phyloP scores from a whole-genome alignment of 2,329 filamentous ascomycete genomes.

The Penicillium digitatum region DNA sequence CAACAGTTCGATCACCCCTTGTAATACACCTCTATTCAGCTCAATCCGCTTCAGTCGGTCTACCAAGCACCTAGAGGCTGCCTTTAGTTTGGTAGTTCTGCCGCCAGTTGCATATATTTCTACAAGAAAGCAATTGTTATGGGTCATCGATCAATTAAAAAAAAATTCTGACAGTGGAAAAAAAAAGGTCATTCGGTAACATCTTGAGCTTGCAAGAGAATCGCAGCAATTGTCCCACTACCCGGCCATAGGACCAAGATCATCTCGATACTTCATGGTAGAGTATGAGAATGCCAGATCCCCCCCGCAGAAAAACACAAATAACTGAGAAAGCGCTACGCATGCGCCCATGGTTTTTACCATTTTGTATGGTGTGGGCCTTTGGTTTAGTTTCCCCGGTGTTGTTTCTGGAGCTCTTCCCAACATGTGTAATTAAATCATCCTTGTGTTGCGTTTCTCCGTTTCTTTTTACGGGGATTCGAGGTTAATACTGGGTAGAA shows the following conservation, averaged over 20 bases:
- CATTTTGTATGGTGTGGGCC: not conserved
- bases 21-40: not conserved
- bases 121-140: constrained; percentile 44
- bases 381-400: not conserved
- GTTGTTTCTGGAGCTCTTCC: not conserved
- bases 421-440: not conserved
- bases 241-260: not conserved
- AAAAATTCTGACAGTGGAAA: constrained; percentile 41
- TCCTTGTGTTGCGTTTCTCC: not conserved
- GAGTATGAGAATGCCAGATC: not conserved
- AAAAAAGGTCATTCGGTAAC: constrained; percentile 34
- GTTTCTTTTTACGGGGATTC: not conserved
- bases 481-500: not conserved
- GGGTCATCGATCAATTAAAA: constrained; percentile 36
- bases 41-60: not conserved
- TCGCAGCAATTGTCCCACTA: constrained; percentile 7
- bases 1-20: not conserved
- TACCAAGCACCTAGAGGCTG: constrained; percentile 6
- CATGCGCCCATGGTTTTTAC: not conserved
- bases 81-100: constrained; percentile 28
- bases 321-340: not conserved
- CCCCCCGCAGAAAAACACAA: too few relatives aligned
- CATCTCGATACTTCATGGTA: not conserved
- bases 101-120: constrained; percentile 51
- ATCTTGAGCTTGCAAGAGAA: constrained; percentile 9